Conservation (phyloP, 78 protist genomes). For the Acrasis kona region DNA sequence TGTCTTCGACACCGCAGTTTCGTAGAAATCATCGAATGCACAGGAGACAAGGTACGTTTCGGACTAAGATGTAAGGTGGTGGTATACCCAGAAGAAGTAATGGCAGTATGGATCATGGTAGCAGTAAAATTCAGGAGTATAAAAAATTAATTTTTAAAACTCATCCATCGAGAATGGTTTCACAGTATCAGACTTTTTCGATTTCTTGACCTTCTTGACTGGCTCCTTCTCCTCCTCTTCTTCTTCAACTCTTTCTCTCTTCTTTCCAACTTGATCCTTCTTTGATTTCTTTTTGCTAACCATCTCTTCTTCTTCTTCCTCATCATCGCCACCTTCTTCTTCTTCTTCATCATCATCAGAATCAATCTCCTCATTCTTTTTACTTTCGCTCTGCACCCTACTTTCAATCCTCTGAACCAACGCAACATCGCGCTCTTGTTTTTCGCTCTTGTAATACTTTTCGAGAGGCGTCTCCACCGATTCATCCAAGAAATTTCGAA, state of each 20-base stretch:
- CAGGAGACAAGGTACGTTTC: slow-evolving; percentile 12
- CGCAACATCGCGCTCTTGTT: not conserved
- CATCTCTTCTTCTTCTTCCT: not conserved
- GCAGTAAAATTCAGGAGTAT: slow-evolving; percentile 6
- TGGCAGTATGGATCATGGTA: slow-evolving; percentile 35
- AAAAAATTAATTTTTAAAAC: not conserved
- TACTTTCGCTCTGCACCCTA: not conserved
- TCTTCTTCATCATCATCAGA: not conserved
- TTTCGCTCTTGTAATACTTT: not conserved
- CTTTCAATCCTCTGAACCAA: not conserved
- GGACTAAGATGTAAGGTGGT: not conserved
- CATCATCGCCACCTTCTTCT: not conserved
- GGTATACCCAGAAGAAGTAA: slow-evolving; percentile 19
- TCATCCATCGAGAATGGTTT: not conserved
- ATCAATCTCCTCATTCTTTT: not conserved
- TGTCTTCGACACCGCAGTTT: not conserved
- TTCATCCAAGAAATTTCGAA: not conserved
- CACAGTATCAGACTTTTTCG: too few species aligned
- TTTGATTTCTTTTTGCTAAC: not conserved
- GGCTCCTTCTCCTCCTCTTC: not conserved
- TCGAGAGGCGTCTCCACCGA: not conserved
- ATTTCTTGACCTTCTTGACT: not conserved
- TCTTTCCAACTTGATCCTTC: not conserved
- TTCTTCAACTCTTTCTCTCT: too few species aligned
- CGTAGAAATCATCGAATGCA: not conserved